These are phyloP conservation scores for Solanum hybrid DNA, from an alignment of 305 asterid species.

Conservation along the genomic window DNA sequence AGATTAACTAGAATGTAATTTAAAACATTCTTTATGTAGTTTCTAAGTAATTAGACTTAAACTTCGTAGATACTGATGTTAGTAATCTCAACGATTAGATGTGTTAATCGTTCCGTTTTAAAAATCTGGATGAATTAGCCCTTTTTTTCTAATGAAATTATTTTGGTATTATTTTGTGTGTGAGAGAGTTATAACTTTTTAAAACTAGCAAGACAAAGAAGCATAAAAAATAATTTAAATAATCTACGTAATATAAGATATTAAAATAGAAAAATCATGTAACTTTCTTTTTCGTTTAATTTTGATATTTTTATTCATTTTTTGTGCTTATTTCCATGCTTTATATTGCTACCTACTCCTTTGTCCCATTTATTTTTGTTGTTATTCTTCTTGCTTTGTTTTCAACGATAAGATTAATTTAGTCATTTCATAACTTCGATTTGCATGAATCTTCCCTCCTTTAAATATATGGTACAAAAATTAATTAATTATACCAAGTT, in stretches of 20 bases:
- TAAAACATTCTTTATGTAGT: background rate
- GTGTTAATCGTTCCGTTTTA: background rate
- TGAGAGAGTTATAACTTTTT: background rate
- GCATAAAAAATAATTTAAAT: background rate
- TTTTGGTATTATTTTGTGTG: background rate
- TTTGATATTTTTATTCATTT: background rate
- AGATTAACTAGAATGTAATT: background rate
- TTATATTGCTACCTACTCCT: background rate
- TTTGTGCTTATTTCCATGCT: background rate
- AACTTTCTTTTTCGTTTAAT: background rate
- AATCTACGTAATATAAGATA: background rate
- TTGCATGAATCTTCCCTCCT: conserved; percentile 1
- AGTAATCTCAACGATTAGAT: background rate
- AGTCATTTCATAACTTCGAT: background rate
- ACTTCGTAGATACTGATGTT: background rate
- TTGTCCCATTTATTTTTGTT: background rate
- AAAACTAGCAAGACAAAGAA: too few relatives aligned
- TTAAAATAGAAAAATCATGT: background rate
- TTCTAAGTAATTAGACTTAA: background rate
- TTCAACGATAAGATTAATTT: background rate
- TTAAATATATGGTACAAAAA: background rate
- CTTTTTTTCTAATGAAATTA: too few relatives aligned
- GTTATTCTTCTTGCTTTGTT: background rate
- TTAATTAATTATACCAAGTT: background rate
- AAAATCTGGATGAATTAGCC: background rate